phyloP scores from a whole-genome alignment of 2,329 filamentous ascomycete species.

The Trichophyton equinum region DNA sequence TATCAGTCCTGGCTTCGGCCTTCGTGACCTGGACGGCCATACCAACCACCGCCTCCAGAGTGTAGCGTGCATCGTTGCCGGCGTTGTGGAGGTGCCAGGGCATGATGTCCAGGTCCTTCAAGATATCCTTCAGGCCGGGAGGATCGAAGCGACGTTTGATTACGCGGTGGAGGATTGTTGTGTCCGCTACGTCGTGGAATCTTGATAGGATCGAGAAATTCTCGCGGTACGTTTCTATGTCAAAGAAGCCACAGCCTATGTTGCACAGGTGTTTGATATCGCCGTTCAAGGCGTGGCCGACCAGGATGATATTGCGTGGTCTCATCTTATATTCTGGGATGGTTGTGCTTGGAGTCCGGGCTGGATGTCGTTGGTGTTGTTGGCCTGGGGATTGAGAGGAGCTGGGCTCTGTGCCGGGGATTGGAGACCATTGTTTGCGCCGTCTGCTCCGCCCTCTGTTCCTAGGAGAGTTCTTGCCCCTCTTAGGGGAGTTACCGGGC shows the following conservation, averaged over 20 bases:
- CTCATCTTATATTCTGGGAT: conserved; percentile 9
- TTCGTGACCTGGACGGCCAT: conserved; percentile 37
- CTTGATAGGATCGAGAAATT: not conserved
- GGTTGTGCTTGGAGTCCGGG: not conserved
- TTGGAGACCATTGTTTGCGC: too few species aligned
- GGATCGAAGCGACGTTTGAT: conserved; percentile 44
- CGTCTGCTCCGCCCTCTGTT: not conserved
- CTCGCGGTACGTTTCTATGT: conserved; percentile 22
- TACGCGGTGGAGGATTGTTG: conserved; percentile 55
- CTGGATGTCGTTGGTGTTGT: too few species aligned
- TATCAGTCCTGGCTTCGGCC: not conserved
- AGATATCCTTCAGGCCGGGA: conserved; percentile 42
- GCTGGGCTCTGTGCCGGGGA: too few species aligned
- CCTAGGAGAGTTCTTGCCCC: not conserved
- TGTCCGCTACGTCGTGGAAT: conserved; percentile 59
- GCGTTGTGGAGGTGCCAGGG: conserved; percentile 68
- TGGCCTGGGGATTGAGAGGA: too few species aligned
- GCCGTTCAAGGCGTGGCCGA: conserved; percentile 59
- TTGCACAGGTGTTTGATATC: conserved; percentile 58
- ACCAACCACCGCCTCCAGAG: conserved; percentile 58
- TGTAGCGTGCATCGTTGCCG: conserved; percentile 74
- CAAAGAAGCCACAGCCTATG: conserved; percentile 40
- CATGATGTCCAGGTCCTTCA: conserved; percentile 51
- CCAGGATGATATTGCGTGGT: conserved; percentile 54
- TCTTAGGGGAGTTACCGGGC: too few species aligned